phyloP scores from a whole-genome alignment of 1,284 basidiomycete genomes.

The Pseudozyma tsukubaensis region DNA sequence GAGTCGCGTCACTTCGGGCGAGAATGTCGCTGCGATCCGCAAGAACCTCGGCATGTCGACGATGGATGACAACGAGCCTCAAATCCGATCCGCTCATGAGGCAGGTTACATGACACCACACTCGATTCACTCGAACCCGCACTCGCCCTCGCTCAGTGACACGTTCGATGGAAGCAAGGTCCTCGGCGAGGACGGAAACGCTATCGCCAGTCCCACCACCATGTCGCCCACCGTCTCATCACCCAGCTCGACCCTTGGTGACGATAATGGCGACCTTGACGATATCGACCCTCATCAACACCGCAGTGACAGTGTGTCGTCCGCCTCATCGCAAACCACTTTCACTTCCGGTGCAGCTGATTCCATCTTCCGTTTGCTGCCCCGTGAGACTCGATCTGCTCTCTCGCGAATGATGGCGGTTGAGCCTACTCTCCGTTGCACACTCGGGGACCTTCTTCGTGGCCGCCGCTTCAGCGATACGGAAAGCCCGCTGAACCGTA shows the following conservation, averaged over 20 bases:
- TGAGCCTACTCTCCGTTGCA: slow-evolving; percentile 88
- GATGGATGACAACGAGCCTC: slow-evolving; percentile 26
- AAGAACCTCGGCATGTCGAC: slow-evolving; percentile 35
- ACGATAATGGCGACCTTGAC: slow-evolving; percentile 26
- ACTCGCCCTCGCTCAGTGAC: slow-evolving; percentile 50
- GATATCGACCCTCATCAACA: slow-evolving; percentile 50
- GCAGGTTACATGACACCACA: slow-evolving; percentile 65
- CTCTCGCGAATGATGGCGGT: slow-evolving; percentile 93
- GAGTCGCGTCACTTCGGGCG: slow-evolving; percentile 45
- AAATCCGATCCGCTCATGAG: slow-evolving; percentile 60
- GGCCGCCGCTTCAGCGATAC: slow-evolving; percentile 72
- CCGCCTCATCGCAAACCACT: slow-evolving; percentile 76
- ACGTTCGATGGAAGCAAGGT: slow-evolving; percentile 24
- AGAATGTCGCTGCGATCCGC: slow-evolving; percentile 40
- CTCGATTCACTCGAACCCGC: slow-evolving; percentile 38
- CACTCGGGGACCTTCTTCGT: slow-evolving; percentile 89
- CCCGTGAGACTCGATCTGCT: slow-evolving; percentile 81
- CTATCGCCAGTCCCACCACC: slow-evolving; percentile 21
- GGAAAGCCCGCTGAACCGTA: slow-evolving; percentile 60
- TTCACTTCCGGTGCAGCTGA: slow-evolving; percentile 87
- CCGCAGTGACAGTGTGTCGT: slow-evolving; percentile 69
- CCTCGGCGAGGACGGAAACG: slow-evolving; percentile 20
- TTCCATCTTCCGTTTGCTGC: slow-evolving; percentile 95
- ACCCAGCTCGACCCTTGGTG: slow-evolving; percentile 42
- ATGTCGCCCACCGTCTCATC: slow-evolving; percentile 44